Percentiles rank a stretch among this genome's conserved stretches.
phyloP scores from a whole-genome alignment of 805 yeast genomes.

The Pichia scutulata region DNA sequence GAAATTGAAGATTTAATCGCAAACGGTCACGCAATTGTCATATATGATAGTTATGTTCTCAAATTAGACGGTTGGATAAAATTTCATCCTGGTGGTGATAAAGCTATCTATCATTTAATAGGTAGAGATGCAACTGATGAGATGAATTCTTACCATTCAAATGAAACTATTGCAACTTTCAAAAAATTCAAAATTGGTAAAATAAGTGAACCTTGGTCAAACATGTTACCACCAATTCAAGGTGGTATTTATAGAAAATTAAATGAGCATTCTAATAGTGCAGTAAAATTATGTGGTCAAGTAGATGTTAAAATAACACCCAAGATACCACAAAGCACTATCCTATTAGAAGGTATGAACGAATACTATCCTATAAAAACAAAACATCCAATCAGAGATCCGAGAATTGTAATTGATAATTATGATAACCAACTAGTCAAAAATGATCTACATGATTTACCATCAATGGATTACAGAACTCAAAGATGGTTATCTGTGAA shows the following conservation, averaged over 20 bases:
- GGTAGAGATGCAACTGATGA: slow-evolving; percentile 91
- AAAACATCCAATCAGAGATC: slow-evolving; percentile 40
- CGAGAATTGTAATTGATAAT: slow-evolving; percentile 42
- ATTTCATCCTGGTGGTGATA: slow-evolving; percentile 84
- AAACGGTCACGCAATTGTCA: slow-evolving; percentile 61
- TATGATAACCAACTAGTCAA: slow-evolving; percentile 51
- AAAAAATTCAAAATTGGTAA: slow-evolving; percentile 56
- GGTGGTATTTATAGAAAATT: slow-evolving; percentile 49
- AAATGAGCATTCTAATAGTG: slow-evolving; percentile 9
- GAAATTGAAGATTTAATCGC: slow-evolving; percentile 56
- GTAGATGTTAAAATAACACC: slow-evolving; percentile 39
- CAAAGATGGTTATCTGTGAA: slow-evolving; percentile 49
- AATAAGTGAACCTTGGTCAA: slow-evolving; percentile 60
- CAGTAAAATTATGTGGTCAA: slow-evolving; percentile 31
- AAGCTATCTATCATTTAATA: slow-evolving; percentile 73
- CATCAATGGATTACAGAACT: slow-evolving; percentile 59
- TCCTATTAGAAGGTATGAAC: slow-evolving; percentile 33
- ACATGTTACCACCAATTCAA: slow-evolving; percentile 81
- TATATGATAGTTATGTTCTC: slow-evolving; percentile 53
- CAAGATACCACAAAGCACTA: slow-evolving; percentile 40
- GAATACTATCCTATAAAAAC: slow-evolving; percentile 29
- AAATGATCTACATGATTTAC: slow-evolving; percentile 49
- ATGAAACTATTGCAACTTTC: slow-evolving; percentile 46
- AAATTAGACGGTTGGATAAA: slow-evolving; percentile 64
- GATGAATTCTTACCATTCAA: slow-evolving; percentile 74